Conservation (phyloP, 495 filamentous ascomycete genomes). For the Xylaria cubensis region DNA sequence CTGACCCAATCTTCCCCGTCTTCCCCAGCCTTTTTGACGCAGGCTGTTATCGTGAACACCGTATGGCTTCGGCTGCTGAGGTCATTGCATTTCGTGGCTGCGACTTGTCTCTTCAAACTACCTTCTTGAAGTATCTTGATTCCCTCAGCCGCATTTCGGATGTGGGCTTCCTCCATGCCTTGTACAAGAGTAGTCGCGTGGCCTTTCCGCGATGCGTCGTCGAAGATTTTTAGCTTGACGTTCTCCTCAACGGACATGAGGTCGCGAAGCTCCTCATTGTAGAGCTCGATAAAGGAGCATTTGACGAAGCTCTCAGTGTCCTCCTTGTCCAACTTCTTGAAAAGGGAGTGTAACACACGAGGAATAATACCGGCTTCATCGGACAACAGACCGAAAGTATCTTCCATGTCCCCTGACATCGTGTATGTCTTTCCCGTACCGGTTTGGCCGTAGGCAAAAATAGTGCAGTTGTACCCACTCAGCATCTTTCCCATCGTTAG, state of each 20-base stretch:
- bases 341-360: slow-evolving; percentile 83
- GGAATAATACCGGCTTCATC: slow-evolving; percentile 95
- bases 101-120: slow-evolving; percentile 92
- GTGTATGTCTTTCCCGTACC: slow-evolving; percentile 99
- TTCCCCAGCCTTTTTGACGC: slow-evolving; percentile 79
- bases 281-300: slow-evolving; percentile 97
- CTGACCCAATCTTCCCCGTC: slow-evolving; percentile 87
- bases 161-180: slow-evolving; percentile 95
- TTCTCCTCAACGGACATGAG: slow-evolving; percentile 80
- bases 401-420: slow-evolving; percentile 97
- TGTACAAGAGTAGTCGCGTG: slow-evolving; percentile 83
- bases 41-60: slow-evolving; percentile 91
- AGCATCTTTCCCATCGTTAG: slow-evolving; percentile 70
- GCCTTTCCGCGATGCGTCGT: slow-evolving; percentile 85
- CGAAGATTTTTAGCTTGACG: slow-evolving; percentile 91
- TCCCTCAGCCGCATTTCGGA: slow-evolving; percentile 81
- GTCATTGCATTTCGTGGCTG: slow-evolving; percentile 98
- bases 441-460: slow-evolving; percentile 98
- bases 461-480: slow-evolving; percentile 95
- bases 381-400: slow-evolving; percentile 81
- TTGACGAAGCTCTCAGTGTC: slow-evolving; percentile 90
- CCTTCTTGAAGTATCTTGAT: slow-evolving; percentile 88
- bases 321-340: slow-evolving; percentile 77
- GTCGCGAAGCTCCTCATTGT: slow-evolving; percentile 96
- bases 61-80: slow-evolving; percentile 95